Evolutionary conservation across 2,329 filamentous ascomycete species (phyloP).

Genomic region (Ascochyta lentis): DNA sequence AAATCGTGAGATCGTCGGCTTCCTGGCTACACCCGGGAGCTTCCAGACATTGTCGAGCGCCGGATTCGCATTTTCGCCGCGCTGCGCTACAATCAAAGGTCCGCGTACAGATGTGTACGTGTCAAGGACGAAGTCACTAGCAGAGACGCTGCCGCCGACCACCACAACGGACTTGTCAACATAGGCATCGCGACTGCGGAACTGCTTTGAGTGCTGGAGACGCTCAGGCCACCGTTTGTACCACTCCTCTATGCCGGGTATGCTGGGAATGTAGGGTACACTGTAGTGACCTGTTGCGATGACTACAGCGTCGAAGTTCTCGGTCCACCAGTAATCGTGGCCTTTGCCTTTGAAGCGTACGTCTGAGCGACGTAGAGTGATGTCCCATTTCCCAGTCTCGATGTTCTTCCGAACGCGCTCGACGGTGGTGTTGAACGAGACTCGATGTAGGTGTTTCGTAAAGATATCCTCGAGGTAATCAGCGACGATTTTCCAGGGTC

Average conservation of each 20-base stretch:
- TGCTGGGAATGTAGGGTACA: constrained; percentile 62
- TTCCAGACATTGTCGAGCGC: constrained; percentile 62
- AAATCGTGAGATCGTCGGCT: constrained; percentile 60
- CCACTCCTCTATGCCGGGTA: constrained; percentile 59
- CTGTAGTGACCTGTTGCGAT: constrained; percentile 67
- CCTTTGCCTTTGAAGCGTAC: constrained; percentile 57
- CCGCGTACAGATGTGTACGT: constrained; percentile 49
- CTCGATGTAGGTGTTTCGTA: constrained; percentile 57
- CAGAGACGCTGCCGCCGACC: constrained; percentile 70
- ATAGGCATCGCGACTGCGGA: constrained; percentile 51
- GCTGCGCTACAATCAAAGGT: background rate
- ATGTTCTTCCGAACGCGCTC: constrained; percentile 48
- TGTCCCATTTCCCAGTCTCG: constrained; percentile 57
- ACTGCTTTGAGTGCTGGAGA: constrained; percentile 63
- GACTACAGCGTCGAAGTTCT: constrained; percentile 67
- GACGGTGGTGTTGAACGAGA: constrained; percentile 66
- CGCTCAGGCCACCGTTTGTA: constrained; percentile 55
- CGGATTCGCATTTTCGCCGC: constrained; percentile 4
- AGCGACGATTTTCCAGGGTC: constrained; percentile 55
- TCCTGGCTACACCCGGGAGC: constrained; percentile 59
- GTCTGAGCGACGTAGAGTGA: constrained; percentile 42
- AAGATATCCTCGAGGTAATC: constrained; percentile 59
- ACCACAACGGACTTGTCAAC: constrained; percentile 56
- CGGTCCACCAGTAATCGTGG: constrained; percentile 66
- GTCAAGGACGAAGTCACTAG: constrained; percentile 63